These are phyloP conservation scores for Geosmithia morbida DNA, from an alignment of 2,329 filamentous ascomycete genomes.

Conservation along the genomic window DNA sequence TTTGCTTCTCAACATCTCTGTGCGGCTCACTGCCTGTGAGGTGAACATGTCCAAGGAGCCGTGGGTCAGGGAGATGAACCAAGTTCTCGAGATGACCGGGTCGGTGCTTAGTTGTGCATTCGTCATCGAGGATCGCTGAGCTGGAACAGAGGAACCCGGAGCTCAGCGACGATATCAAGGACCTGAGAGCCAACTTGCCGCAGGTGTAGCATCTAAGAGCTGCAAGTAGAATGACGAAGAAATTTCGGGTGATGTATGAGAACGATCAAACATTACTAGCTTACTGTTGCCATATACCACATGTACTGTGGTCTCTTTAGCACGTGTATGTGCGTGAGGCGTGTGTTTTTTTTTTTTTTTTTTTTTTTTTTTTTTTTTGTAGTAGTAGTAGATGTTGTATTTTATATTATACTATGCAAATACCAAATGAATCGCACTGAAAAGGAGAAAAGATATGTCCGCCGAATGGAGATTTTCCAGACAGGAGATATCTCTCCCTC, in stretches of 20 bases:
- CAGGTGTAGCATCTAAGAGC: neutral
- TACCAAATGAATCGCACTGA: too few species aligned
- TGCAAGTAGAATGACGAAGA: neutral
- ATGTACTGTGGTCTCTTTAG: too few species aligned
- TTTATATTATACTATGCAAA: too few species aligned
- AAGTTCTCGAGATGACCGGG: slow-evolving; percentile 33
- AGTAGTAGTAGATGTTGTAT: too few species aligned
- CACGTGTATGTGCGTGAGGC: too few species aligned
- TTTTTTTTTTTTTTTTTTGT: too few species aligned
- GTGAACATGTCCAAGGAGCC: slow-evolving; percentile 20
- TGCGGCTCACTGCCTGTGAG: slow-evolving; percentile 33
- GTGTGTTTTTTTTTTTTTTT: too few species aligned
- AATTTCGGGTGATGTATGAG: too few species aligned
- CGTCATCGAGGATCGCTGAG: slow-evolving; percentile 48
- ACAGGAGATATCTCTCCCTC: neutral
- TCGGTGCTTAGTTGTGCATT: slow-evolving; percentile 51
- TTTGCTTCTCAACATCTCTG: slow-evolving; percentile 30
- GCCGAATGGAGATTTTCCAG: neutral
- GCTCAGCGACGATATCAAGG: slow-evolving; percentile 31
- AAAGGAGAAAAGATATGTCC: neutral
- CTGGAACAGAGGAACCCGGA: slow-evolving; percentile 35
- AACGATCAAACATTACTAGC: too few species aligned
- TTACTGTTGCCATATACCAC: too few species aligned
- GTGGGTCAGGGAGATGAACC: slow-evolving; percentile 23
- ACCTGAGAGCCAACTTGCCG: slow-evolving; percentile 8